These are phyloP conservation scores for Candida caryicola DNA, from an alignment of 805 yeast species.

Conservation along the genomic window DNA sequence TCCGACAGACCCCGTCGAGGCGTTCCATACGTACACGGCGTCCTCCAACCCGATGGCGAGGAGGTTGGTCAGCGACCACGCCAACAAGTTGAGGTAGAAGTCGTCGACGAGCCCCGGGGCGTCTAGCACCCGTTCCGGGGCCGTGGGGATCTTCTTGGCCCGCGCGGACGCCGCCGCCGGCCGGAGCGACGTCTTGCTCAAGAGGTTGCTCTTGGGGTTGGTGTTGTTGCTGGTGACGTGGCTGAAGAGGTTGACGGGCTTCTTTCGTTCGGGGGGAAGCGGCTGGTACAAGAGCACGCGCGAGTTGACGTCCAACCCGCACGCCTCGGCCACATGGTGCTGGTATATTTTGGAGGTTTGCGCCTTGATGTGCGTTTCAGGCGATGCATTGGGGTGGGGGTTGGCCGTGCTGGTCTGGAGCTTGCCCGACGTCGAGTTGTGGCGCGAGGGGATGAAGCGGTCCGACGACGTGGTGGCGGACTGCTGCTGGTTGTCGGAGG, in stretches of 20 bases:
- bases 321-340: conserved; percentile 87
- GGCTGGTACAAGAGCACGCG: conserved; percentile 85
- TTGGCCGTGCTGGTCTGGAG: conserved; percentile 28
- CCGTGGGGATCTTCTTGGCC: conserved; percentile 74
- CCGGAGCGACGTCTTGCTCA: conserved; percentile 31
- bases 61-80: conserved; percentile 82
- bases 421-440: conserved; percentile 39
- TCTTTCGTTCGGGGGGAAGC: conserved; percentile 65
- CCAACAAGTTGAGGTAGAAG: conserved; percentile 78
- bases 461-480: conserved; percentile 25
- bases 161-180: conserved; percentile 60
- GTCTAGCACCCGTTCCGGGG: conserved; percentile 90
- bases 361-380: conserved; percentile 52
- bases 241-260: conserved; percentile 32
- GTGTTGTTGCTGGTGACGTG: conserved; percentile 16
- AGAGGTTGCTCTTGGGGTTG: conserved; percentile 23
- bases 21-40: conserved; percentile 90
- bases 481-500: conserved; percentile 26
- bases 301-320: conserved; percentile 81
- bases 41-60: conserved; percentile 87
- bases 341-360: conserved; percentile 60
- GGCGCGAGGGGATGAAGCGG: conserved; percentile 44
- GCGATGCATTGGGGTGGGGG: conserved; percentile 48
- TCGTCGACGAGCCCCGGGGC: conserved; percentile 96
- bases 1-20: conserved; percentile 73